Percentiles rank a stretch among this genome's conserved stretches.
These are phyloP conservation scores for Trichoderma afroharzianum DNA, from an alignment of 2,329 filamentous ascomycete species.

Conservation along the genomic window DNA sequence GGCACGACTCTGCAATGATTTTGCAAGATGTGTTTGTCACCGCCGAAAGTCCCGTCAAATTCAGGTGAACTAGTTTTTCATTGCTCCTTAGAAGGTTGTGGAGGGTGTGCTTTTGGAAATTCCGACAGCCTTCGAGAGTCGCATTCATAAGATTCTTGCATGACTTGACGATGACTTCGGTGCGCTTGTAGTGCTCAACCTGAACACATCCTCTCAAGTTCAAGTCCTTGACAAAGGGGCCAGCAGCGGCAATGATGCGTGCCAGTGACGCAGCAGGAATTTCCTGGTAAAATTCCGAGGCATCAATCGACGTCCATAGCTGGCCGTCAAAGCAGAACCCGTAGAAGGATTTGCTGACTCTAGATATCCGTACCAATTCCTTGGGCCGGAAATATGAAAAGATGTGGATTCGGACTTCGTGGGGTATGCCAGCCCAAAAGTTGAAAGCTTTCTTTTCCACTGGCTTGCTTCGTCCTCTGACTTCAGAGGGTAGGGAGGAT, in stretches of 20 bases:
- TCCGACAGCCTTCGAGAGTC: constrained; percentile 84
- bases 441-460: constrained; percentile 49
- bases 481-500: constrained; percentile 60
- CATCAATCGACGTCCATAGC: constrained; percentile 81
- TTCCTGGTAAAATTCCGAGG: constrained; percentile 79
- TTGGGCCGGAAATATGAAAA: constrained; percentile 73
- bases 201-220: constrained; percentile 92
- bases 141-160: constrained; percentile 86
- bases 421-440: constrained; percentile 78
- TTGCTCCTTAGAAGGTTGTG: constrained; percentile 75
- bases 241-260: constrained; percentile 79
- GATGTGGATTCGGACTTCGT: constrained; percentile 76
- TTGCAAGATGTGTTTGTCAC: constrained; percentile 83
- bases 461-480: constrained; percentile 29
- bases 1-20: constrained; percentile 77
- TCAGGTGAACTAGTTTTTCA: constrained; percentile 73
- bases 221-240: constrained; percentile 84
- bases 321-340: constrained; percentile 90
- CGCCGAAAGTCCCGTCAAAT: constrained; percentile 75
- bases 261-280: constrained; percentile 82
- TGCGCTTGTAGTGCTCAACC: constrained; percentile 74
- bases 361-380: constrained; percentile 74
- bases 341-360: constrained; percentile 75
- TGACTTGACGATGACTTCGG: constrained; percentile 72
- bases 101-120: constrained; percentile 73